phyloP scores from a whole-genome alignment of 1,139 yeast species.

The Saccharomyces uvarum region DNA sequence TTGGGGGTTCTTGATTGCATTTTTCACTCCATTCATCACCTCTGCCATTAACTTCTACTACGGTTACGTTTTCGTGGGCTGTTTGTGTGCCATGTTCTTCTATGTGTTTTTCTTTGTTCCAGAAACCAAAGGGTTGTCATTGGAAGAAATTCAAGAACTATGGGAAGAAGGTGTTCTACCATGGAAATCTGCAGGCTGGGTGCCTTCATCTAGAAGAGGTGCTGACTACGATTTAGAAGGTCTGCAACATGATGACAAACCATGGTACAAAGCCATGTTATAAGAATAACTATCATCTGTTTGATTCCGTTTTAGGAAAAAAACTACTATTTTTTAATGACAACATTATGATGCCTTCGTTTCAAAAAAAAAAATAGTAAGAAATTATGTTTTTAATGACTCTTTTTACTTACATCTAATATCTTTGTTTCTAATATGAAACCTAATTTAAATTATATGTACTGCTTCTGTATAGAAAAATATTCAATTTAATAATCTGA shows the following conservation, averaged over 20 bases:
- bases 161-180: constrained; percentile 35
- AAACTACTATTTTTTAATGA: too few relatives aligned
- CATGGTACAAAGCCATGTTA: too few relatives aligned
- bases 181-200: constrained; percentile 35
- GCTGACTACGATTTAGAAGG: constrained; percentile 14
- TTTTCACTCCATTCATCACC: constrained; percentile 37
- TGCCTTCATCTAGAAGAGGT: constrained; percentile 29
- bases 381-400: too few relatives aligned
- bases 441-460: too few relatives aligned
- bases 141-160: constrained; percentile 62
- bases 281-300: too few relatives aligned
- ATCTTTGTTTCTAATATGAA: too few relatives aligned
- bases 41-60: constrained; percentile 33
- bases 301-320: too few relatives aligned
- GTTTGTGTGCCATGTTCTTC: constrained; percentile 48
- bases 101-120: constrained; percentile 56
- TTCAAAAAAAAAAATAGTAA: too few relatives aligned
- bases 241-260: constrained; percentile 9
- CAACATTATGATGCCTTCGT: too few relatives aligned
- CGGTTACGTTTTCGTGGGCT: constrained; percentile 66
- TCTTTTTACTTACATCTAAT: too few relatives aligned
- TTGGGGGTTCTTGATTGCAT: constrained; percentile 64
- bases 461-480: too few relatives aligned
- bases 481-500: too few relatives aligned
- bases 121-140: constrained; percentile 59